phyloP scores from a whole-genome alignment of 805 yeast species.

The Lipomyces orientalis region DNA sequence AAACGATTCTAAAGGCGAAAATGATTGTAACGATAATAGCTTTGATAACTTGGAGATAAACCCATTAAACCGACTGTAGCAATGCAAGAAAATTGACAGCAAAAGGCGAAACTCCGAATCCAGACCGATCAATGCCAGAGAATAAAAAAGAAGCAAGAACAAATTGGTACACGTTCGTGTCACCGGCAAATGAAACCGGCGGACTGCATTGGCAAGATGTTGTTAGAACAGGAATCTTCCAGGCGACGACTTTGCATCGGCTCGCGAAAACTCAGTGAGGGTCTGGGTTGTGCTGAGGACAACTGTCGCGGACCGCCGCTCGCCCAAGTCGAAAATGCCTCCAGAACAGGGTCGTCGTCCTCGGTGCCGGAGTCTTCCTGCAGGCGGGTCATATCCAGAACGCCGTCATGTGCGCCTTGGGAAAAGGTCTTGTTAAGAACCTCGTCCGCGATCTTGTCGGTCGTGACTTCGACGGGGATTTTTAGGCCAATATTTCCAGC shows the following conservation, averaged over 20 bases:
- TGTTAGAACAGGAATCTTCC: too few relatives aligned
- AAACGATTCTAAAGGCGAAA: neutral
- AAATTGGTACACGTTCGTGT: neutral
- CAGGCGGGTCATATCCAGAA: neutral
- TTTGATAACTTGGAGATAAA: neutral
- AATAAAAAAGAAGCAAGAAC: neutral
- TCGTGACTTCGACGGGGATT: conserved; percentile 29
- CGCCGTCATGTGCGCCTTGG: neutral
- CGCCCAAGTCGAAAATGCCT: neutral
- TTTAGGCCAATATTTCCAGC: conserved; percentile 7
- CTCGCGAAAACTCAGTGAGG: neutral
- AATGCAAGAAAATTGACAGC: too few relatives aligned
- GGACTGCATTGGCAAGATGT: neutral
- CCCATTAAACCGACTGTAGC: neutral
- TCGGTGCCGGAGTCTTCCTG: neutral
- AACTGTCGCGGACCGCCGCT: neutral
- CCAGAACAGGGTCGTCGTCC: neutral
- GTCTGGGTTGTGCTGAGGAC: neutral
- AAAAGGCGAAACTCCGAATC: too few relatives aligned
- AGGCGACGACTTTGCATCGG: neutral
- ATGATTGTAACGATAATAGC: neutral
- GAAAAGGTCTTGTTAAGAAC: conserved; percentile 8
- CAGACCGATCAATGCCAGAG: too few relatives aligned
- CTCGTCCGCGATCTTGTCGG: conserved; percentile 20
- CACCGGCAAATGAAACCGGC: neutral